Conservation (phyloP, 164 flowering plant species). For the Piper longum region DNA sequence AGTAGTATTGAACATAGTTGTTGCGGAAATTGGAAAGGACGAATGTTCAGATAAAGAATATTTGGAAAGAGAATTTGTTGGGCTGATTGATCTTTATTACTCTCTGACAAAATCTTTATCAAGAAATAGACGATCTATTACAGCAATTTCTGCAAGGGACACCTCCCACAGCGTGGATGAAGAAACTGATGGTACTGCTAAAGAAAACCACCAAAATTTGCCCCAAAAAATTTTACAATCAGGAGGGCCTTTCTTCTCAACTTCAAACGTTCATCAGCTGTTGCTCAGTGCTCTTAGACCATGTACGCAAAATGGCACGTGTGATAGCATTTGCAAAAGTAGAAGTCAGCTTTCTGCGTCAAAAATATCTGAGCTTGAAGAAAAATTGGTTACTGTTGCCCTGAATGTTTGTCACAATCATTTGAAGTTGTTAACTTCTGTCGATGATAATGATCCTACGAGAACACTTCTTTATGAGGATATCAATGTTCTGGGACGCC, state of each 20-base stretch:
- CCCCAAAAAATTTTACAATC: slow-evolving; percentile 21
- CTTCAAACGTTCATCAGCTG: slow-evolving; percentile 46
- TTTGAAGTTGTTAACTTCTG: slow-evolving; percentile 25
- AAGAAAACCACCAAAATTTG: slow-evolving; percentile 14
- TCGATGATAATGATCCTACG: slow-evolving; percentile 34
- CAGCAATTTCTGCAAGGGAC: slow-evolving; percentile 19
- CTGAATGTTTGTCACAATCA: slow-evolving; percentile 41
- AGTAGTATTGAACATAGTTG: slow-evolving; percentile 47
- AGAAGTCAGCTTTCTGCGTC: slow-evolving; percentile 25
- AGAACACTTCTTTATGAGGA: slow-evolving; percentile 51
- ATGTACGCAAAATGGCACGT: slow-evolving; percentile 10
- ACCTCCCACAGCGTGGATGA: slow-evolving; percentile 18
- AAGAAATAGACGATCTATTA: slow-evolving; percentile 14
- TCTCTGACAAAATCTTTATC: slow-evolving; percentile 28
- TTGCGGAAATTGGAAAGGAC: slow-evolving; percentile 46
- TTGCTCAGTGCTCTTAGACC: slow-evolving; percentile 25
- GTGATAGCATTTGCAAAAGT: slow-evolving; percentile 25
- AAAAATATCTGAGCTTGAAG: slow-evolving; percentile 14
- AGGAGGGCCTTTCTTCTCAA: slow-evolving; percentile 37
- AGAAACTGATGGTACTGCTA: slow-evolving; percentile 9
- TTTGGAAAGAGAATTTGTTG: slow-evolving; percentile 52
- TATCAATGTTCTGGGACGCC: slow-evolving; percentile 41
- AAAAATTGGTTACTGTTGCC: slow-evolving; percentile 29
- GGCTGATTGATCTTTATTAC: slow-evolving; percentile 32
- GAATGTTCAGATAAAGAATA: slow-evolving; percentile 25